Evolutionary conservation across 441 rosid species (phyloP).

Genomic region (Erodium texanum): DNA sequence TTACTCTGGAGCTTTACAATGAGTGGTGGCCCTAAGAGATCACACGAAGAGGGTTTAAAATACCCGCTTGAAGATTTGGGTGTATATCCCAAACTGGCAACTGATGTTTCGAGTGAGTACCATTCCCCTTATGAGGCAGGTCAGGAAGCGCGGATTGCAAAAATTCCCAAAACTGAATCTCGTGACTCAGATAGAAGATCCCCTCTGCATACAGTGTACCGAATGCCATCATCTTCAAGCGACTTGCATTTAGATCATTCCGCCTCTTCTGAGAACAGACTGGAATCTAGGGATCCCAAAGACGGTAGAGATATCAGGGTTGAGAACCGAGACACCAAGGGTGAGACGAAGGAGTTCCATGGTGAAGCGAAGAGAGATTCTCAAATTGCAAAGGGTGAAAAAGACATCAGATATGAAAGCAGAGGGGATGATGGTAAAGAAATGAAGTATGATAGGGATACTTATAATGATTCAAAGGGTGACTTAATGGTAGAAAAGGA

Average conservation of each 20-base stretch:
- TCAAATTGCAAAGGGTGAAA: conserved; percentile 52
- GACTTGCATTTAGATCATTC: conserved; percentile 58
- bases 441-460: conserved; percentile 43
- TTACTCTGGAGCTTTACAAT: conserved; percentile 29
- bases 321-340: conserved; percentile 53
- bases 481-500: conserved; percentile 68
- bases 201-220: conserved; percentile 52
- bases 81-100: conserved; percentile 50
- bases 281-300: conserved; percentile 58
- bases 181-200: conserved; percentile 81
- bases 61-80: conserved; percentile 63
- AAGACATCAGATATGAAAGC: conserved; percentile 56
- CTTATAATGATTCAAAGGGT: conserved; percentile 41
- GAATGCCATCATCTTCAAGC: conserved; percentile 44
- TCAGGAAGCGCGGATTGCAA: conserved; percentile 50
- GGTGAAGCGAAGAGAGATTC: conserved; percentile 63
- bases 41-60: conserved; percentile 73
- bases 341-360: conserved; percentile 47
- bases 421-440: conserved; percentile 61
- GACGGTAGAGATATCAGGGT: conserved; percentile 45
- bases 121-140: conserved; percentile 46
- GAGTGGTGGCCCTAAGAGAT: conserved; percentile 87
- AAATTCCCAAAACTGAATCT: conserved; percentile 61
- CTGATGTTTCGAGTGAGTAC: conserved; percentile 39
- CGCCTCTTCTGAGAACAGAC: conserved; percentile 36